These are phyloP conservation scores for Bolboschoenus planiculmis DNA, from an alignment of 176 grass and related monocot species.

Conservation along the genomic window DNA sequence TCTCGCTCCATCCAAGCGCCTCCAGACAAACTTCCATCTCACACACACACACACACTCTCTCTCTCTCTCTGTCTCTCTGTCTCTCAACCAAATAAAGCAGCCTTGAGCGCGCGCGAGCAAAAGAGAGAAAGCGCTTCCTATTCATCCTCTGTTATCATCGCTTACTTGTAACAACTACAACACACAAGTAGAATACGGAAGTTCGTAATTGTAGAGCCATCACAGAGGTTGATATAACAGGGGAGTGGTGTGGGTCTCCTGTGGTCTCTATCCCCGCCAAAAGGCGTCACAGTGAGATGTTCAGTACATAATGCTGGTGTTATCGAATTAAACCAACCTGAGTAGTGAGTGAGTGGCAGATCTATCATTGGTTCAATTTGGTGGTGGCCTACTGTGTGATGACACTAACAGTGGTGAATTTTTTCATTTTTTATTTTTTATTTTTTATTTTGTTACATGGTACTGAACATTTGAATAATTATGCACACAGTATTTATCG, in stretches of 20 bases:
- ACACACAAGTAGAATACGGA: too few relatives aligned
- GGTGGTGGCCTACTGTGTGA: conserved; percentile 3
- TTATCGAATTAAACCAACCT: conserved; percentile 27
- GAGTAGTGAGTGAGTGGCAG: too few relatives aligned
- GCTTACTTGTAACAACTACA: background rate
- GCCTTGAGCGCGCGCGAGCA: conserved; percentile 3
- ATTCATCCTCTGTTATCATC: conserved; percentile 13
- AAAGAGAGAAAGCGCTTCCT: background rate
- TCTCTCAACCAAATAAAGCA: conserved; percentile 32
- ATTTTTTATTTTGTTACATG: background rate
- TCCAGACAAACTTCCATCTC: conserved; percentile 77
- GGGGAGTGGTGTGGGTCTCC: too few relatives aligned
- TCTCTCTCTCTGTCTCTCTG: too few relatives aligned
- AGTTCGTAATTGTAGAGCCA: background rate
- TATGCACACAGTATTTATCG: background rate
- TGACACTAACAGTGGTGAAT: background rate
- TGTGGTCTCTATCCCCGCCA: conserved; percentile 35
- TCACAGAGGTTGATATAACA: too few relatives aligned
- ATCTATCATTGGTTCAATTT: conserved; percentile 25
- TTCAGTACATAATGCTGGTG: conserved; percentile 20
- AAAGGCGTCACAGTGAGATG: conserved; percentile 2
- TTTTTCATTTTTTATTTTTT: too few relatives aligned
- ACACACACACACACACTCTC: too few relatives aligned
- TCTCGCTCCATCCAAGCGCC: conserved; percentile 62
- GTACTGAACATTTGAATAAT: background rate